Evolutionary conservation across 164 flowering plant genomes (phyloP), one percentile per base, ranked within the genome.

Genomic region (Tetrastigma voinierianum): DNA sequence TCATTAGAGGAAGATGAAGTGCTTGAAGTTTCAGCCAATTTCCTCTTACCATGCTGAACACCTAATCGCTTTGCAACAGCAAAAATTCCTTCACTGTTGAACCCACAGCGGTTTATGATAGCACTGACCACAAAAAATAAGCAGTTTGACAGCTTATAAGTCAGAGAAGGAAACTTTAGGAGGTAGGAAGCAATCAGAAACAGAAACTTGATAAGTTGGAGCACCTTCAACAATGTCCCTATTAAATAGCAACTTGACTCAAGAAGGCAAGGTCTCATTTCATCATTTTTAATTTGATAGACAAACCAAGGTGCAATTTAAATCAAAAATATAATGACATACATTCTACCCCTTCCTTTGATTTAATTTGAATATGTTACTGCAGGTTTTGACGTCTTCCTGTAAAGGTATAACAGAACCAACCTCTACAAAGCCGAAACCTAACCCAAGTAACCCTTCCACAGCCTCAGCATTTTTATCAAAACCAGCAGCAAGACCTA

Each of bases 391-490:
- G 93, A 32, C 99, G n/a, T n/a, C 99, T 76, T 91, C 99, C 65
- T 96, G 99, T 43, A 87, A 77, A 66, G 99, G 99, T 19, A 96
- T 96, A 17, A 96, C 99, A 20, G 98, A 96, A 51, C 99, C 98
- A 80, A 91, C 96, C 80, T 96, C 99, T 16, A 96, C 90, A 74
- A 96, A 96, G 59, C 99, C 98, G 88, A 90, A 96, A 23, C 99
- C 99, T 60, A 93, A 62, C 14, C 87, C 97, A 60, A 96, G 85
- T 65, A 96, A 77, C 18, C 97, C 97, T 61, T 96, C 99, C 74
- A 93, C 84, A 67, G 99, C 99, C 81, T 86, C 97, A n/a, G 99
- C 99, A 86, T 96, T 89, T 81, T 96, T 96, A 82, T 96, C 99
- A 75, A 90, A 93, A 43, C 98, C 99, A 75, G 99, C 99, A 78